A percentile compares a stretch with the other conserved stretches of the same genome.
phyloP scores from a whole-genome alignment of 139 green algal species.

The Nannochloris sp. region DNA sequence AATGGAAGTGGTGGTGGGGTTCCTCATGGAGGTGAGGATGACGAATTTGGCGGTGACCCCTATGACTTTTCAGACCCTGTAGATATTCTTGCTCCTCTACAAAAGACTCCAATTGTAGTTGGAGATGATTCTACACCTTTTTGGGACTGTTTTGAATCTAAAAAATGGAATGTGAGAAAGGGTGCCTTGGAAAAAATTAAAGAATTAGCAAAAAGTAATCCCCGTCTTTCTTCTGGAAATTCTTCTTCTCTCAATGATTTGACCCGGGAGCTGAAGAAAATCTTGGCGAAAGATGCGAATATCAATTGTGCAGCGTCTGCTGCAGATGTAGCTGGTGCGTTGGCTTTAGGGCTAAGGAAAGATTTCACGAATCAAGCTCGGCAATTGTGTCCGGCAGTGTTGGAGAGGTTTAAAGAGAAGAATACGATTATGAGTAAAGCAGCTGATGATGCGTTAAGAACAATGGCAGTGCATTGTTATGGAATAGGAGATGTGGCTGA shows the following conservation, averaged over 20 bases:
- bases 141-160: constrained; percentile 64
- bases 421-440: constrained; percentile 60
- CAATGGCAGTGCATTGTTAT: constrained; percentile 51
- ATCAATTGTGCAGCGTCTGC: constrained; percentile 67
- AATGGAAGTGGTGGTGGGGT: background rate
- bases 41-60: constrained; percentile 38
- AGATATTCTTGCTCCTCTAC: constrained; percentile 39
- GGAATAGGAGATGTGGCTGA: constrained; percentile 62
- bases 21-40: background rate
- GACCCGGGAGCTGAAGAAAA: constrained; percentile 65
- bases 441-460: constrained; percentile 45
- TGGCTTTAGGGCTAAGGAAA: constrained; percentile 47
- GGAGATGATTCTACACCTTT: constrained; percentile 44
- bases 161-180: constrained; percentile 85
- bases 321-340: constrained; percentile 1
- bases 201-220: constrained; percentile 1
- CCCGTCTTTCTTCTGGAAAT: constrained; percentile 26
- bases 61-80: constrained; percentile 76
- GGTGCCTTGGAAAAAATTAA: constrained; percentile 39
- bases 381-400: constrained; percentile 34
- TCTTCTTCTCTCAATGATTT: constrained; percentile 23
- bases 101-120: constrained; percentile 18
- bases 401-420: constrained; percentile 91
- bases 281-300: constrained; percentile 82
- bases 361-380: constrained; percentile 44